Evolutionary conservation across 192 early-diverging fungal genomes (phyloP), one percentile per base, ranked within the genome.

Genomic region (Neocallimastix lanati): DNA sequence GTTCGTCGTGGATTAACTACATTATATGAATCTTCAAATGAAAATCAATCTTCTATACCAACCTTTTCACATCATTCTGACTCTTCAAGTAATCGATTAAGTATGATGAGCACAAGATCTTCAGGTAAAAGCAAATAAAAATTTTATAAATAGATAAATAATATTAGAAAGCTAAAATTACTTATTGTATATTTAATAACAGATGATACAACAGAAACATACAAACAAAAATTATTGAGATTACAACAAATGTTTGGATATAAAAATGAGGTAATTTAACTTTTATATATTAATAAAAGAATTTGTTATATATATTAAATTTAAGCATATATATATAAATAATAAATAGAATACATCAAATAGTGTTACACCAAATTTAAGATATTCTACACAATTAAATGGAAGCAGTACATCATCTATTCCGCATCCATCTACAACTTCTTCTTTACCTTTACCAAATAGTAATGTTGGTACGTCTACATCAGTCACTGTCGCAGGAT

Each of bases 151-250:
- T 78, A n/a, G n/a, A n/a, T n/a, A n/a, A n/a, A n/a, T n/a, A n/a
- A n/a, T n/a, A n/a, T n/a, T n/a, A n/a, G n/a, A n/a, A n/a, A n/a
- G n/a, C n/a, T n/a, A n/a, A n/a, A n/a, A n/a, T n/a, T n/a, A n/a
- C n/a, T n/a, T n/a, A n/a, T n/a, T n/a, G n/a, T 81, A 76, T 21
- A 58, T 80, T 84, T 77, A 76, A 40, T 29, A 77, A 29, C 35
- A 85, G 33, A 83, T 35, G 85, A 82, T 28, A 80, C 84, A 37
- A 84, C 84, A 12, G 82, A 82, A 77, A 85, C 81, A 3, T 88
- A 90, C 76, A 87, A 88, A 33, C 84, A 91, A 80, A 84, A 86
- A 28, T 80, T 93, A 18, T 79, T 85, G n/a, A 84, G 85, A 78
- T 79, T 93, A 38, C 90, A 92, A 80, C 90, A 90, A 80, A 79